A percentile compares a stretch with the other conserved stretches of the same genome.
These are phyloP conservation scores for Ananas comosus DNA, from an alignment of 176 grass and related monocot genomes.

Conservation along the genomic window DNA sequence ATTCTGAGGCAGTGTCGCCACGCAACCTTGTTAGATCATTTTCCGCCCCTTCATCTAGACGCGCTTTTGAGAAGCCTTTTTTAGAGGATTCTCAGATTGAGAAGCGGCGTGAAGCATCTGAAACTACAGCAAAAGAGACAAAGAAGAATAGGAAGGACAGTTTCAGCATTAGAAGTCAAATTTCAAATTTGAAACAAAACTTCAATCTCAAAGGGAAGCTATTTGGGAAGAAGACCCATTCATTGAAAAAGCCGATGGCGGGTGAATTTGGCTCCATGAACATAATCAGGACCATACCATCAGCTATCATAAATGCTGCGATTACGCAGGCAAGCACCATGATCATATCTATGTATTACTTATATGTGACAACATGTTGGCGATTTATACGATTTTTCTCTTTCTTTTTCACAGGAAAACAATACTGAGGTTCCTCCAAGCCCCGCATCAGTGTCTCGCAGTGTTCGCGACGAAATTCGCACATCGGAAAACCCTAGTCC, in stretches of 20 bases:
- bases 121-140: conserved; percentile 8
- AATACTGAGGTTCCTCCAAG: conserved; percentile 42
- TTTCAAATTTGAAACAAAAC: conserved; percentile 40
- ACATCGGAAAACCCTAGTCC: conserved; percentile 40
- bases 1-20: background rate
- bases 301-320: conserved; percentile 11
- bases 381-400: background rate
- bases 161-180: conserved; percentile 38
- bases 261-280: conserved; percentile 23
- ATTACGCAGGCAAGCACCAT: conserved; percentile 34
- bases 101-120: conserved; percentile 17
- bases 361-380: no score
- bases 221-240: conserved; percentile 30
- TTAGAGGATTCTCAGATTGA: conserved; percentile 31
- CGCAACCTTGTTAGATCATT: conserved; percentile 47
- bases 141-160: conserved; percentile 27
- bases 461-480: conserved; percentile 35
- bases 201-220: conserved; percentile 23
- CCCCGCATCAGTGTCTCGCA: conserved; percentile 30
- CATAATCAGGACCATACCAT: conserved; percentile 16
- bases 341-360: background rate
- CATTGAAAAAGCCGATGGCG: conserved; percentile 18
- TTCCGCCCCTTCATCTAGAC: conserved; percentile 45
- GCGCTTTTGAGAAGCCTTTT: conserved; percentile 20
- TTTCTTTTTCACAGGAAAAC: conserved; percentile 30